phyloP scores from a whole-genome alignment of 164 flowering plant genomes.

The Protea cynaroides region DNA sequence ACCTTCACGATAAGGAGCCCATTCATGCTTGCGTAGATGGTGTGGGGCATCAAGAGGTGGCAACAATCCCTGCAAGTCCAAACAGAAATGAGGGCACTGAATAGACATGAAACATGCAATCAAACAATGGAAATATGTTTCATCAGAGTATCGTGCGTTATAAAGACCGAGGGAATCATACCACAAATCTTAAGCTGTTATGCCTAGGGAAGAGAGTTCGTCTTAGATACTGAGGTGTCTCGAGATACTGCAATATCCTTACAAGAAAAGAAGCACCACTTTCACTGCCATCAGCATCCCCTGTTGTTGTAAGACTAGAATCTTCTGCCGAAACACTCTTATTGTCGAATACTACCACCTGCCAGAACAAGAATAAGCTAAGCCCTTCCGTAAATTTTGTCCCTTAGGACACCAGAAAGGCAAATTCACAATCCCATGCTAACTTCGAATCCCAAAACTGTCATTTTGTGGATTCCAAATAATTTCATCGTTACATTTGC shows the following conservation, averaged over 20 bases:
- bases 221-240: conserved; percentile 94
- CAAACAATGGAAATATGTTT: background rate
- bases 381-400: background rate
- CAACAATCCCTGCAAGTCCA: conserved; percentile 61
- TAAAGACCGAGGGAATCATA: conserved; percentile 17
- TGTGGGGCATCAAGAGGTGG: conserved; percentile 99
- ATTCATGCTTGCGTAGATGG: conserved; percentile 96
- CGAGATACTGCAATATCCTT: conserved; percentile 79
- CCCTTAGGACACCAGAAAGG: background rate
- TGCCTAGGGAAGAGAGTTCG: conserved; percentile 72
- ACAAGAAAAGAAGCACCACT: conserved; percentile 76
- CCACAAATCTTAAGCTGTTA: conserved; percentile 80
- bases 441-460: no score
- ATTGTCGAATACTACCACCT: conserved; percentile 86
- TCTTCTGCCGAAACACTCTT: conserved; percentile 33
- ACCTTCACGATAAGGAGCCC: conserved; percentile 96
- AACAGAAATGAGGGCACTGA: conserved; percentile 3
- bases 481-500: no score
- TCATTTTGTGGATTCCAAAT: no score
- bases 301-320: conserved; percentile 17
- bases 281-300: conserved; percentile 43
- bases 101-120: conserved; percentile 1
- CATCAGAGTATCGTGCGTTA: background rate
- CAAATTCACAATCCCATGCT: no score
- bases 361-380: conserved; percentile 6